Evolutionary conservation across 192 early-diverging fungal genomes (phyloP).

Genomic region (Ambispora gerdemannii): DNA sequence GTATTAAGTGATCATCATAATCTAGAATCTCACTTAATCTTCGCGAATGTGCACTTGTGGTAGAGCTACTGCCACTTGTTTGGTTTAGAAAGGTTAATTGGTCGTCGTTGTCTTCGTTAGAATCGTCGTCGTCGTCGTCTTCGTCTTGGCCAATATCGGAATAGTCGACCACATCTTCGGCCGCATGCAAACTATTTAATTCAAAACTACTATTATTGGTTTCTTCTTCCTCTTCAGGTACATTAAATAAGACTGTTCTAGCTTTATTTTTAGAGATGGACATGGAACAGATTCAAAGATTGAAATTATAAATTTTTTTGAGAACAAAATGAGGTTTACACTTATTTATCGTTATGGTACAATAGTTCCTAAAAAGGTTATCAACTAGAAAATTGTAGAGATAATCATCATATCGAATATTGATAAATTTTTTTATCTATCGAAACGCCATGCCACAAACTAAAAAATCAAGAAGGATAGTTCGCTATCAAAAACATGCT

Average conservation of each 20-base stretch:
- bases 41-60: background rate
- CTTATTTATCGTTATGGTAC: too few species aligned
- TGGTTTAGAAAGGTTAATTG: background rate
- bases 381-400: too few species aligned
- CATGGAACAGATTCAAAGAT: background rate
- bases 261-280: background rate
- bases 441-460: too few species aligned
- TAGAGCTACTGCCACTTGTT: background rate
- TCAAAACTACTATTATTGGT: background rate
- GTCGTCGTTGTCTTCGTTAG: background rate
- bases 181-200: background rate
- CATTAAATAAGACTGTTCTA: background rate
- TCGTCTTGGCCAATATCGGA: too few species aligned
- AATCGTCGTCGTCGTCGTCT: background rate
- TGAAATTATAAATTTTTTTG: too few species aligned
- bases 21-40: constrained; percentile 23
- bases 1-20: constrained; percentile 28
- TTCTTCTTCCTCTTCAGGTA: background rate
- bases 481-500: too few species aligned
- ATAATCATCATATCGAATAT: too few species aligned
- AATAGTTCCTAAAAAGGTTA: too few species aligned
- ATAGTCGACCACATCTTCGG: background rate
- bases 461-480: too few species aligned
- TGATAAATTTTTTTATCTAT: too few species aligned
- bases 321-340: too few species aligned